Evolutionary conservation across 345 rosid species (phyloP).

Genomic region (Citrus australasica): DNA sequence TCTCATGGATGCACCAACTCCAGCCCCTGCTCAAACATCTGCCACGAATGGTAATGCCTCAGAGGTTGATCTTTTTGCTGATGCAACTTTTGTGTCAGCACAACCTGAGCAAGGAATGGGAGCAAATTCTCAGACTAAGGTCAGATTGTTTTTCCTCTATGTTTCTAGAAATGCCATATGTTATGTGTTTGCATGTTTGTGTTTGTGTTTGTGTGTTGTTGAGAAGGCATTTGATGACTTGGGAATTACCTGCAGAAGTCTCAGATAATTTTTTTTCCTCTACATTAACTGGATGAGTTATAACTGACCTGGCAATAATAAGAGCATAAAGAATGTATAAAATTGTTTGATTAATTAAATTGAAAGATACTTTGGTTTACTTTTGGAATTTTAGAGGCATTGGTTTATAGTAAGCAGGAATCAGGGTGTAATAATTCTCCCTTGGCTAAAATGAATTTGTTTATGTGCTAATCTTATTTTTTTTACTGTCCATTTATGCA

Average conservation of each 20-base stretch:
- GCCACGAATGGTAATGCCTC: constrained; percentile 36
- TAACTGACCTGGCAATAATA: neutral
- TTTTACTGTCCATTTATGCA: constrained; percentile 23
- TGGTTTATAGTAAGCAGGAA: constrained; percentile 5
- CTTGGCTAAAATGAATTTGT: constrained; percentile 4
- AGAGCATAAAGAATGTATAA: neutral
- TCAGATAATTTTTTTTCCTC: neutral
- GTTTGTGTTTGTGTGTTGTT: neutral
- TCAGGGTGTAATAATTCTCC: constrained; percentile 5
- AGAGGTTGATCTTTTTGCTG: constrained; percentile 89
- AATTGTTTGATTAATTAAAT: neutral
- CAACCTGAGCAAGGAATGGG: constrained; percentile 43
- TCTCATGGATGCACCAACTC: constrained; percentile 62
- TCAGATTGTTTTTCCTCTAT: constrained; percentile 17
- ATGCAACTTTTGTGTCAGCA: constrained; percentile 93
- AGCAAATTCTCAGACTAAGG: constrained; percentile 56
- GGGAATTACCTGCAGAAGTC: neutral
- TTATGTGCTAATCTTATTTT: neutral
- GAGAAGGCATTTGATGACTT: neutral
- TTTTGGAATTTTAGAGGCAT: constrained; percentile 5
- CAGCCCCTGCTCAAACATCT: constrained; percentile 54
- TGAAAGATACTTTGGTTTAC: neutral
- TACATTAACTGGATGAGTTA: neutral
- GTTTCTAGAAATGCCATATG: neutral
- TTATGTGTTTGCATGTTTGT: neutral